Evolutionary conservation across 1,284 basidiomycete species (phyloP).

Genomic region (Clitocybe nebularis): DNA sequence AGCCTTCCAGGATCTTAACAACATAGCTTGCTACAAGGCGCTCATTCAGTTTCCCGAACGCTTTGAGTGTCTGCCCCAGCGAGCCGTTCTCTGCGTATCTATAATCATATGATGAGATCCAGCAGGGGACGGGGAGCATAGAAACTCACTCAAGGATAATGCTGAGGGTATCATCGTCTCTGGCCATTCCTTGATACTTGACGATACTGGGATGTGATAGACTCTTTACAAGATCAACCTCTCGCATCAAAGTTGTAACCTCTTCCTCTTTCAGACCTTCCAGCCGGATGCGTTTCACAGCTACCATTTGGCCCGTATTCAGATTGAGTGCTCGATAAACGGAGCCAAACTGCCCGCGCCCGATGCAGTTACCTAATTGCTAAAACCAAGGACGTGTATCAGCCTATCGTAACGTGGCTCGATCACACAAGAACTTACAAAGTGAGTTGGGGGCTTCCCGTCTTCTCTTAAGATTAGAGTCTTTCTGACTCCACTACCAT

Average conservation of each 20-base stretch:
- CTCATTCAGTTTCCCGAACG: conserved; percentile 91
- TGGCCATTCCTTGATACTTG: conserved; percentile 93
- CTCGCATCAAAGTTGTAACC: conserved; percentile 83
- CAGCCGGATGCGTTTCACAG: conserved; percentile 88
- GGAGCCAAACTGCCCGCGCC: conserved; percentile 92
- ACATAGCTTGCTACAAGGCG: conserved; percentile 86
- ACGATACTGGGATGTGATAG: conserved; percentile 91
- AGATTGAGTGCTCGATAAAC: conserved; percentile 93
- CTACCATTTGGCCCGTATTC: conserved; percentile 90
- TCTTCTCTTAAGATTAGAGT: conserved; percentile 79
- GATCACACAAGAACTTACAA: conserved; percentile 57
- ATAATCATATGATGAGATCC: conserved; percentile 15
- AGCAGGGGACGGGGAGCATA: too few species aligned
- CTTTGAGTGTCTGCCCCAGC: conserved; percentile 83
- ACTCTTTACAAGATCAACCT: conserved; percentile 87
- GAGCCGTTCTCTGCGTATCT: conserved; percentile 95
- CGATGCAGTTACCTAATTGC: conserved; percentile 96
- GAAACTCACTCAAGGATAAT: conserved; percentile 85
- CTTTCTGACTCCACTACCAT: conserved; percentile 64
- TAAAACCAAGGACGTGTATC: conserved; percentile 26
- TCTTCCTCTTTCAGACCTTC: conserved; percentile 85
- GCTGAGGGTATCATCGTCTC: conserved; percentile 82
- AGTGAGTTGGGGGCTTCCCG: conserved; percentile 77
- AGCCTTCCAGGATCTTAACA: conserved; percentile 89
- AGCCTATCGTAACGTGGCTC: conserved; percentile 14